These are phyloP conservation scores for Golubevia sp. DNA, from an alignment of 1,284 basidiomycete species.

Conservation along the genomic window DNA sequence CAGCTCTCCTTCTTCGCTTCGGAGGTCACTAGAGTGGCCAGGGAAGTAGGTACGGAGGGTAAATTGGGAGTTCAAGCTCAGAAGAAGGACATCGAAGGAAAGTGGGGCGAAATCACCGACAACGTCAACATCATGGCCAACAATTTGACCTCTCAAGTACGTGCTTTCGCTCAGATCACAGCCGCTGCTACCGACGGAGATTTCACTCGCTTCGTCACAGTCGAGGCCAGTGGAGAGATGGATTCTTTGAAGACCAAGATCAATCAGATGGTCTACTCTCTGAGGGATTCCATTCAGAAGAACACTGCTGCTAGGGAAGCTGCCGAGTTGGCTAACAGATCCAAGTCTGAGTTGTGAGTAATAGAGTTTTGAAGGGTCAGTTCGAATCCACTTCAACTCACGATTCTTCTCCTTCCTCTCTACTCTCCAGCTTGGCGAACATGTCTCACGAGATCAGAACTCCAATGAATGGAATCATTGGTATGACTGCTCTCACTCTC, in stretches of 20 bases:
- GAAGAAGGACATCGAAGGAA: conserved; percentile 94
- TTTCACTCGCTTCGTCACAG: conserved; percentile 98
- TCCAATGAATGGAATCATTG: conserved; percentile 78
- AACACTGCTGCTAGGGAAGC: conserved; percentile 97
- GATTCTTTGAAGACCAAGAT: conserved; percentile 99
- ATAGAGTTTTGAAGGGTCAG: background rate
- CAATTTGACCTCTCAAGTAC: conserved; percentile 96
- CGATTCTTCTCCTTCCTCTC: background rate
- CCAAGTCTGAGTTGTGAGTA: conserved; percentile 84
- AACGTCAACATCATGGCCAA: conserved; percentile 67
- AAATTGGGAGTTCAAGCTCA: conserved; percentile 97
- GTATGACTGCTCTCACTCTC: conserved; percentile 96
- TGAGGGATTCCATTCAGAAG: conserved; percentile 96
- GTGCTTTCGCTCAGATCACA: conserved; percentile 98
- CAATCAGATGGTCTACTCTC: conserved; percentile 98
- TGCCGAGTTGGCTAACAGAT: conserved; percentile 87
- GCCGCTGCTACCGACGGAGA: conserved; percentile 99
- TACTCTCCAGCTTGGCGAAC: conserved; percentile 41
- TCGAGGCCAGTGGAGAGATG: conserved; percentile 98
- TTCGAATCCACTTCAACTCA: background rate
- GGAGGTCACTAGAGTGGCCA: conserved; percentile 91
- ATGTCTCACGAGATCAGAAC: conserved; percentile 62
- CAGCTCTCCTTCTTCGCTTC: conserved; percentile 90
- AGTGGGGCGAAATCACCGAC: conserved; percentile 98
- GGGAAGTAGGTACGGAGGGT: conserved; percentile 93